Percentiles rank a stretch among this genome's conserved stretches.
These are phyloP conservation scores for Phytophthora hybrid DNA, from an alignment of 352 stramenopile genomes.

Conservation along the genomic window DNA sequence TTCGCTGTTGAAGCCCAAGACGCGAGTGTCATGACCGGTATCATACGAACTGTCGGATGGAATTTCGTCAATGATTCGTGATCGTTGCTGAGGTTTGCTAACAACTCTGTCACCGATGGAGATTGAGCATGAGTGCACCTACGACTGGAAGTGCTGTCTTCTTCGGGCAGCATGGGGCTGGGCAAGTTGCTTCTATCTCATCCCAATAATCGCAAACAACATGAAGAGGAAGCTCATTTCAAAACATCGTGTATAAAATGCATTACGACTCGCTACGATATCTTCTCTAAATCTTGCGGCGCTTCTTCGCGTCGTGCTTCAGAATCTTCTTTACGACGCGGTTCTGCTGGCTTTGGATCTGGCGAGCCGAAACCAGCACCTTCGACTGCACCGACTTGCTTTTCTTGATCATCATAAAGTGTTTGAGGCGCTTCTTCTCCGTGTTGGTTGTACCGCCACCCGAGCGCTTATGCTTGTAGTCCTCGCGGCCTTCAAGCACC, in stretches of 20 bases:
- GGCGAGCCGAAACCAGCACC: conserved; percentile 84
- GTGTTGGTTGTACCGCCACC: conserved; percentile 97
- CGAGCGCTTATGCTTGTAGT: conserved; percentile 93
- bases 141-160: no score
- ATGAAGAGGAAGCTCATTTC: neutral
- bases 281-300: conserved; percentile 64
- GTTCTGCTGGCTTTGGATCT: conserved; percentile 85
- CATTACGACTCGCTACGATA: conserved; percentile 35
- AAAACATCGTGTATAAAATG: conserved; percentile 7
- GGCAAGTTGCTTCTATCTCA: no score
- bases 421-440: conserved; percentile 98
- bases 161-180: neutral
- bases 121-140: no score
- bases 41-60: conserved; percentile 68
- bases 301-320: conserved; percentile 89
- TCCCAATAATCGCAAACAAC: no score
- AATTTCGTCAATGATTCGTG: neutral
- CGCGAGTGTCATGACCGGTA: conserved; percentile 34
- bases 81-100: neutral
- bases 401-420: conserved; percentile 98
- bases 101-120: no score
- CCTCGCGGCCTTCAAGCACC: conserved; percentile 91
- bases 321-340: conserved; percentile 87
- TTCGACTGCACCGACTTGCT: conserved; percentile 92
- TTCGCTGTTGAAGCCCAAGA: conserved; percentile 36